These are phyloP conservation scores for Beauveria pseudobassiana DNA, from an alignment of 2,329 filamentous ascomycete genomes.

Conservation along the genomic window DNA sequence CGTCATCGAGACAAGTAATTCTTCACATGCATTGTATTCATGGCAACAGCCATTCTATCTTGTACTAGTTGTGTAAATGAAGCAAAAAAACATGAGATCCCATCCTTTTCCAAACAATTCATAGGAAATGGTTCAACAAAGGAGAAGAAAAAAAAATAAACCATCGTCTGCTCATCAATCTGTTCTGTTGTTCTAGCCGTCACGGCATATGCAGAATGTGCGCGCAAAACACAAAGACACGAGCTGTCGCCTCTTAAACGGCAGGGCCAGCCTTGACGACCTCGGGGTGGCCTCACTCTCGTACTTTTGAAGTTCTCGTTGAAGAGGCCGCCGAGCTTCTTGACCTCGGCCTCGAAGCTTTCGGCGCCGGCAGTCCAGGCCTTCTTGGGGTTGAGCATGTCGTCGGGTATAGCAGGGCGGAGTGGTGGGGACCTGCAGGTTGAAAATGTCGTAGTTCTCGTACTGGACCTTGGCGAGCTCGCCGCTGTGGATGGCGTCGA, in stretches of 20 bases:
- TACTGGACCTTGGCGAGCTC: conserved; percentile 90
- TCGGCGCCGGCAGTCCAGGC: conserved; percentile 79
- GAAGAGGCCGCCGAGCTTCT: conserved; percentile 84
- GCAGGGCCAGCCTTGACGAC: conserved; percentile 61
- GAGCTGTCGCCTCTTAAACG: conserved; percentile 20
- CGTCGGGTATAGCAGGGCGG: too few relatives aligned
- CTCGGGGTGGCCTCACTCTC: conserved; percentile 72
- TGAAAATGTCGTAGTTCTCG: conserved; percentile 94
- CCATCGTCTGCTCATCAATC: conserved; percentile 8
- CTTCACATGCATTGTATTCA: conserved; percentile 6
- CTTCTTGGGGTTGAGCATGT: conserved; percentile 90
- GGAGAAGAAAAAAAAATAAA: background rate
- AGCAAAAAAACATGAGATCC: conserved; percentile 5
- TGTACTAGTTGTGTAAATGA: conserved; percentile 10
- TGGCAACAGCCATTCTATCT: conserved; percentile 10
- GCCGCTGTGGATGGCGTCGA: conserved; percentile 95
- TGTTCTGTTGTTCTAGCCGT: conserved; percentile 11
- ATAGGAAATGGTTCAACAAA: conserved; percentile 5
- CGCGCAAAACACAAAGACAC: background rate
- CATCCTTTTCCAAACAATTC: conserved; percentile 1
- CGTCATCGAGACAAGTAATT: background rate
- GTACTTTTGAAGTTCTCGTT: conserved; percentile 98
- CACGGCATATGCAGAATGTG: conserved; percentile 7
- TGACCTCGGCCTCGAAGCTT: conserved; percentile 80
- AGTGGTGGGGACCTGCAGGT: conserved; percentile 91